Base-by-base conservation (phyloP, 805 yeast genomes). In the Brettanomyces nanus region DNA sequence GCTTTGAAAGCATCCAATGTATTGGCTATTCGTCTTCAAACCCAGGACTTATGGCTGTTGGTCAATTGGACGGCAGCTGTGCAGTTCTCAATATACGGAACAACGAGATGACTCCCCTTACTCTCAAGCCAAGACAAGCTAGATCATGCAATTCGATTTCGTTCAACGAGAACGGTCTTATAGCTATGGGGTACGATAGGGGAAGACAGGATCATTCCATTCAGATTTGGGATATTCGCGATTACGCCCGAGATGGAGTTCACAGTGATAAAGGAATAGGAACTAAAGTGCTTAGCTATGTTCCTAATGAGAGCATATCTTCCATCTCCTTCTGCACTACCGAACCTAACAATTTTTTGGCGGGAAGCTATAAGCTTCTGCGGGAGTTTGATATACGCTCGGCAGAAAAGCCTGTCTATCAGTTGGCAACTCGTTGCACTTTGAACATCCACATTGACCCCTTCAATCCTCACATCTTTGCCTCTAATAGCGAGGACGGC, bases 401-500 rank as follows among this genome's bases (percentile, higher is more conserved):
- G n/a, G 59, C 71, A 0, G 77, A 75, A 15, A 70, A 69, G 21
- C 85, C 89, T 0, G 69, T 70, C 1, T 78, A 73, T 51, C 95
- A 85, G 54, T 68, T 83, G 50, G 81, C 89, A 2, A 81, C 94
- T 1, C 75, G 80, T 48, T 73, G 84, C 42, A 76, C 87, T 0
- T 67, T 75, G 48, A 82, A 82, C 15, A 68, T 89, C 33, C 67
- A 73, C 6, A 64, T 79, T 22, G 89, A 85, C 52, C 90, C 83
- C 3, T 75, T 75, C 51, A 76, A 78, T 50, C 69, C 69, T 10
- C 70, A 74, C 56, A 68, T 73, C 44, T 85, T 89, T 56, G 75
- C 85, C 14, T 78, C 94, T 0, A 74, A 74, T 45, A 75, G 85
- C 36, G 95, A 87, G 48, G 90, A 84, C 51, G 95, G 95, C 2